phyloP scores from a whole-genome alignment of 2,329 filamentous ascomycete species.

The Paradendryphiella salina region DNA sequence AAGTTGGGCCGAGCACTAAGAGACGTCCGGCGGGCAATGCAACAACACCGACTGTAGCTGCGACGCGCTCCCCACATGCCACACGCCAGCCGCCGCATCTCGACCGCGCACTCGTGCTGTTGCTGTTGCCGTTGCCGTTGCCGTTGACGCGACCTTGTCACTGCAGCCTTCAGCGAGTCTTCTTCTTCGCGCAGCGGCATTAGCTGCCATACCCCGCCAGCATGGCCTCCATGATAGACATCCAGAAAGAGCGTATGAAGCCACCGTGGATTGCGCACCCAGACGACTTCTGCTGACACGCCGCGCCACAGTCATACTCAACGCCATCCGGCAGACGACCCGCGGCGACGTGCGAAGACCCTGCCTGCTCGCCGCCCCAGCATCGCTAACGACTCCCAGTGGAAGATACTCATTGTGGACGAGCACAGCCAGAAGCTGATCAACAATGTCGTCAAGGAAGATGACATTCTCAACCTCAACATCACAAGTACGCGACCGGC shows the following conservation, averaged over 20 bases:
- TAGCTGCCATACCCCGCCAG: slow-evolving; percentile 47
- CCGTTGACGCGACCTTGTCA: background rate
- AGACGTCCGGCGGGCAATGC: slow-evolving; percentile 18
- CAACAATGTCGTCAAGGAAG: slow-evolving; percentile 88
- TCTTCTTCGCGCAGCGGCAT: slow-evolving; percentile 11
- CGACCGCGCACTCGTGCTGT: background rate
- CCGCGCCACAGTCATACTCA: slow-evolving; percentile 65
- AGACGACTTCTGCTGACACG: slow-evolving; percentile 18
- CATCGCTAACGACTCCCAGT: slow-evolving; percentile 60
- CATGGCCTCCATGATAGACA: slow-evolving; percentile 85
- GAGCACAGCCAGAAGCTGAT: slow-evolving; percentile 80
- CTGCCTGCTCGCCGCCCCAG: slow-evolving; percentile 12
- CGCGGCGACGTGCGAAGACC: slow-evolving; percentile 70
- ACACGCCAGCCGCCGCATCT: slow-evolving; percentile 10
- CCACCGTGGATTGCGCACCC: background rate
- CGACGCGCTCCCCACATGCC: slow-evolving; percentile 24
- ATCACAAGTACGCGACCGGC: slow-evolving; percentile 73
- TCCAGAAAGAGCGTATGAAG: slow-evolving; percentile 71
- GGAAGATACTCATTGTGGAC: slow-evolving; percentile 95
- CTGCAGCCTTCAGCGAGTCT: background rate
- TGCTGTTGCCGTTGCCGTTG: background rate
- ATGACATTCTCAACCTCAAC: slow-evolving; percentile 95
- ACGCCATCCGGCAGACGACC: slow-evolving; percentile 75
- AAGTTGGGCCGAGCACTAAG: slow-evolving; percentile 26
- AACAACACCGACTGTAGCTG: slow-evolving; percentile 24